phyloP scores from a whole-genome alignment of 78 protist species.

The Diacronema lutheri region DNA sequence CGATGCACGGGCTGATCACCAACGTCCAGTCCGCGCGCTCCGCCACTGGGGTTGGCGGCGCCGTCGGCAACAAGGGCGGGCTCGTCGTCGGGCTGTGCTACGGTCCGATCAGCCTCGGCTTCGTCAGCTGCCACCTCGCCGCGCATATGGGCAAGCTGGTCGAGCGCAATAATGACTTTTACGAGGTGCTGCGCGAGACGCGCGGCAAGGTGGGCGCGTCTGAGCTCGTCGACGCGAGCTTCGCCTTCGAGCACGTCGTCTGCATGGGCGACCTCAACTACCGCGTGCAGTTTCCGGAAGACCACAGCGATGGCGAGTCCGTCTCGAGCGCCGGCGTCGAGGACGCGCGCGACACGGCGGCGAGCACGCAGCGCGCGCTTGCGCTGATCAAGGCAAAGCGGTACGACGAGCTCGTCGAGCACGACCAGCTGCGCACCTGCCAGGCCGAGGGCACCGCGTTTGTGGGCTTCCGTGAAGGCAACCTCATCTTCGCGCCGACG shows the following conservation, averaged over 20 bases:
- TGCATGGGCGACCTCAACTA: conserved; percentile 90
- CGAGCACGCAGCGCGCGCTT: neutral
- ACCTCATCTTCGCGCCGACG: conserved; percentile 61
- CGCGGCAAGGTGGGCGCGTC: conserved; percentile 22
- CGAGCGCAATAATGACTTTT: conserved; percentile 57
- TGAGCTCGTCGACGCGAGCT: conserved; percentile 4
- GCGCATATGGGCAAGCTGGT: conserved; percentile 64
- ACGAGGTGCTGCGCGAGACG: conserved; percentile 53
- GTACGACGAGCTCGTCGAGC: conserved; percentile 1
- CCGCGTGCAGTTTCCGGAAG: conserved; percentile 71
- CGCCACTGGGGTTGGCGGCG: conserved; percentile 46
- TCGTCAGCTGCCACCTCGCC: conserved; percentile 75
- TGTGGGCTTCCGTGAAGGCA: conserved; percentile 57
- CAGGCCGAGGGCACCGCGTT: conserved; percentile 34
- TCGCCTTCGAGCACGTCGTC: conserved; percentile 70
- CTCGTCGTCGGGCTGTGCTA: conserved; percentile 48
- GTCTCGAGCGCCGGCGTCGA: neutral
- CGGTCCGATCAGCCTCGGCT: conserved; percentile 59
- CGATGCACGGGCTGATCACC: neutral
- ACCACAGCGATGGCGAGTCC: neutral
- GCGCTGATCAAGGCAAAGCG: neutral
- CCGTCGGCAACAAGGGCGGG: conserved; percentile 86
- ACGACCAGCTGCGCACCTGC: conserved; percentile 67
- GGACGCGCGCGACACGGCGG: neutral
- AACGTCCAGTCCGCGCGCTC: neutral